Evolutionary conservation across 306 rosid species (phyloP).

Genomic region (Oxytropis ochrocephala): DNA sequence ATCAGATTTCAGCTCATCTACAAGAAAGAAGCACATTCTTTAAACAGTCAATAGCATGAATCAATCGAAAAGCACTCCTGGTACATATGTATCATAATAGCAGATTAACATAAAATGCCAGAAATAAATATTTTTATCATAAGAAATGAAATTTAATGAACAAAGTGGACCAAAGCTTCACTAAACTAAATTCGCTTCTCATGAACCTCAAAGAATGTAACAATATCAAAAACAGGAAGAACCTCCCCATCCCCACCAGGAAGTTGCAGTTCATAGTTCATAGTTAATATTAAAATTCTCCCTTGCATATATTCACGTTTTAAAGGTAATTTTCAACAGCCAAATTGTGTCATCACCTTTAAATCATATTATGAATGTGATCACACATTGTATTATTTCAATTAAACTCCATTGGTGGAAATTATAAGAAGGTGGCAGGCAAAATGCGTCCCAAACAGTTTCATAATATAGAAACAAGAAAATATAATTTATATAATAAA

Average conservation of each 20-base stretch:
- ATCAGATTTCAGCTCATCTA: conserved; percentile 49
- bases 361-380: background rate
- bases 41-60: conserved; percentile 10
- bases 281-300: background rate
- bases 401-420: conserved; percentile 5
- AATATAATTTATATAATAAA: background rate
- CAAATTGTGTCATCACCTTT: conserved; percentile 8
- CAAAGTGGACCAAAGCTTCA: no score
- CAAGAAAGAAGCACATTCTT: conserved; percentile 16
- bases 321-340: conserved; percentile 5
- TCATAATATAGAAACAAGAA: conserved; percentile 1
- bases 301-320: background rate
- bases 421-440: background rate
- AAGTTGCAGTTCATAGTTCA: background rate
- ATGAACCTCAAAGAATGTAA: no score
- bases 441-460: background rate
- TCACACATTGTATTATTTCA: conserved; percentile 7
- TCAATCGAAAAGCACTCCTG: conserved; percentile 3
- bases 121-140: conserved; percentile 5
- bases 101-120: background rate
- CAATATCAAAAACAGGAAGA: background rate
- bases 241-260: background rate
- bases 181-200: no score
- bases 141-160: no score
- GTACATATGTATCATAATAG: background rate